Base-by-base conservation (phyloP, 768 basidiomycete species). In the Leccinum incarnatum region DNA sequence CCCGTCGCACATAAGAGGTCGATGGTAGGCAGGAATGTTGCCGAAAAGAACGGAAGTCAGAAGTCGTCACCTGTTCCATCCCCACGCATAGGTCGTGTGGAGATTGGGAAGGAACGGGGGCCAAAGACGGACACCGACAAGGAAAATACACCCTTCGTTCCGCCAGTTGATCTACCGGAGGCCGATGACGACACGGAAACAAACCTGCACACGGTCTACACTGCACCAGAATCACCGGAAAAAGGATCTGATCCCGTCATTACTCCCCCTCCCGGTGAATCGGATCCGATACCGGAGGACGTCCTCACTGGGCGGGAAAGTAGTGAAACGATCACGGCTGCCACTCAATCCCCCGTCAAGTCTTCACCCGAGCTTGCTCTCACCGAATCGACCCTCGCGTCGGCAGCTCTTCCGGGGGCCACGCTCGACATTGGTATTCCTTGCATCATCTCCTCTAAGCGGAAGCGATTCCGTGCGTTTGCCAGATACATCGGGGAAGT, bases 401-500 rank as follows among this genome's bases (percentile, higher is more conserved):
- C 63, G 4, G 37, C 62, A 17, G 61, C 61, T 4, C 74, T 64
- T 3, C 60, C 61, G 9, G 92, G 93, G 1, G 85, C 87, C 3
- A 89, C 86, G 11, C 82, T 95, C 36, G 88, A 91, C 36, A 85
- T 94, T 27, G 93, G 93, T 9, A 95, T 95, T 34, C 91, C 93
- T 0, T 95, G 93, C 75, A 93, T 95, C 70, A 89, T 95, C 62
- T 83, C 90, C 3, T 88, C 87, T 45, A 89, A 91, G 69, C 82
- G 89, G 37, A 87, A 88, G 61, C 83, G 91, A 9, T 93, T 95
- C 80, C 86, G 89, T 52, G 93, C 93, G 1, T 88, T 85, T 66
- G 93, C 92, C 21, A 78, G 93, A 5, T 95, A 95, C 69, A 93
- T 95, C 53, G 93, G 90, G 6, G 91, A 93, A 68, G 86, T 95